Base-by-base conservation (phyloP, 106 monocot genomes). In the Gastrodia elata region DNA sequence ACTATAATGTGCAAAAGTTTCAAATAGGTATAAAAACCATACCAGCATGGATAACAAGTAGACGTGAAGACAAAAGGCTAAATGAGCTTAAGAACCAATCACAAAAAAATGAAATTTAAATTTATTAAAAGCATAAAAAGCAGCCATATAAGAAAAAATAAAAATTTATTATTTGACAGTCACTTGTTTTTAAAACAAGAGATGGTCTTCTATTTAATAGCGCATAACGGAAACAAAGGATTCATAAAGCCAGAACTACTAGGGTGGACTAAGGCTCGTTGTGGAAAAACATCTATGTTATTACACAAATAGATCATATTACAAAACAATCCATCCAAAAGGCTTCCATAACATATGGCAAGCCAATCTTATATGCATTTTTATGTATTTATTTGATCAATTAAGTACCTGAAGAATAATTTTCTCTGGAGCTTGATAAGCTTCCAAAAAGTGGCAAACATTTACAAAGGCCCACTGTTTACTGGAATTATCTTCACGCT, bases 401-500 rank as follows among this genome's bases (percentile, higher is more conserved):
- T 61, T 30, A 3, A 71, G 38, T 78, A 94, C 96, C 92, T 97
- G 96, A 44, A 98, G 86, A 61, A 98, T 93, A 61, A 98, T 98
- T 73, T 98, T 98, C 67, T 98, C 98, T 71, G 98, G 98, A 39
- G 98, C 98, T 77, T 98, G 98, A 77, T 98, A 98, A 22, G 98
- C 98, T 64, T 98, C 98, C 76, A 98, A 84, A 75, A 98, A 98
- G 73, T 98, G 93, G 65, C 98, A 98, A 68, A 98, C 98, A 88
- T 98, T 98, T 36, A 98, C 98, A 85, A 98, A 98, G 55, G 98
- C 98, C 98, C 98, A 98, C 59, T 98, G 98, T 75, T 98, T 98
- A 56, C 98, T 98, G 58, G 91, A 90, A 80, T 98, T 98, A 73
- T 98, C 98, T 79, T 98, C 98, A 58, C 98, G 98, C 79, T 98